Percentiles rank a stretch among this genome's conserved stretches.
These are phyloP conservation scores for Candolleomyces aberdarensis DNA, from an alignment of 768 basidiomycete genomes.

Conservation along the genomic window DNA sequence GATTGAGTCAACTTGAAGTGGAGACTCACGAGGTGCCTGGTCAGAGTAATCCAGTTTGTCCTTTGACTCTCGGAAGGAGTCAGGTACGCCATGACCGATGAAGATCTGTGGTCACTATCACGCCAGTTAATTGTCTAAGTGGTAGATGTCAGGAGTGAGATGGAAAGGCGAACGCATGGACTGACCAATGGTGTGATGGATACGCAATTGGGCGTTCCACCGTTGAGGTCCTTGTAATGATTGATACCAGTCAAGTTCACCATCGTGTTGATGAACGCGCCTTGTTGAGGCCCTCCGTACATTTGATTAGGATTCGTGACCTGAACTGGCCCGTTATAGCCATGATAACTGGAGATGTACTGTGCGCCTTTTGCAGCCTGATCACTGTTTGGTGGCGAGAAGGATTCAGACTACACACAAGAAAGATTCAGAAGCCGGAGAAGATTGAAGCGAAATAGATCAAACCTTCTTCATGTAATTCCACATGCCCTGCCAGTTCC, in stretches of 20 bases:
- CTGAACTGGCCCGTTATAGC: conserved; percentile 50
- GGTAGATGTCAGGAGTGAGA: neutral
- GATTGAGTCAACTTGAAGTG: neutral
- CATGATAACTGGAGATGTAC: conserved; percentile 46
- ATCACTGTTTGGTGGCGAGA: conserved; percentile 42
- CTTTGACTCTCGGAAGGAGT: conserved; percentile 47
- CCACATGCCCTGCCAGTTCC: conserved; percentile 45
- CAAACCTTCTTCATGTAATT: conserved; percentile 46
- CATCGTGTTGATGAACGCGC: conserved; percentile 45
- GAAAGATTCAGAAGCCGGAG: conserved; percentile 35
- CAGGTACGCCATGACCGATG: conserved; percentile 52
- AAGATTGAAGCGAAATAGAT: conserved; percentile 13
- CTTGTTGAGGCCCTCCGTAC: conserved; percentile 56
- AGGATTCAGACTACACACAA: conserved; percentile 49
- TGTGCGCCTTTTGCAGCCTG: conserved; percentile 29
- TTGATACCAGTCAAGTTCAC: conserved; percentile 45
- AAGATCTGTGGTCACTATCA: conserved; percentile 49
- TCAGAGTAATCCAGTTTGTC: conserved; percentile 49
- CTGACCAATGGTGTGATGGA: conserved; percentile 51
- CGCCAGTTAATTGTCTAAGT: conserved; percentile 45
- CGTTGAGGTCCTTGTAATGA: conserved; percentile 49
- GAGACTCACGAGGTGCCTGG: conserved; percentile 31
- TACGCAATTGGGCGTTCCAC: conserved; percentile 54
- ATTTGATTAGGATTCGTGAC: conserved; percentile 50
- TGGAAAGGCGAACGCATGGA: neutral